Percentiles rank a stretch among this genome's conserved stretches.
phyloP scores from a whole-genome alignment of 1,284 basidiomycete genomes.

The Ceratobasidium sp. region DNA sequence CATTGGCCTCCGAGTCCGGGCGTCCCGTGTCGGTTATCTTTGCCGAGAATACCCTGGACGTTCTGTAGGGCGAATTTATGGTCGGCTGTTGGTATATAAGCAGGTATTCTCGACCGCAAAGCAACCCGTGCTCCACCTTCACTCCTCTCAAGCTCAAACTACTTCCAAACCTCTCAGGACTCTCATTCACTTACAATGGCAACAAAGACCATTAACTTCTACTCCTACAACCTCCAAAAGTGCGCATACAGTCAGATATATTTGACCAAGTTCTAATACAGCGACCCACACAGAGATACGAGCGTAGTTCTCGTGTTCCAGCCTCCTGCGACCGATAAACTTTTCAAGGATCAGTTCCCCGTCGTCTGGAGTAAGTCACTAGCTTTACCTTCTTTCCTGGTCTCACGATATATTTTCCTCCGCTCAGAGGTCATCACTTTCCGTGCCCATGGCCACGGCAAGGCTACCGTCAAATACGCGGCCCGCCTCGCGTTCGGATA shows the following conservation, averaged over 20 bases:
- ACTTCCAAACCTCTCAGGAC: too few species aligned
- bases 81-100: background rate
- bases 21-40: too few species aligned
- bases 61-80: background rate
- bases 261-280: background rate
- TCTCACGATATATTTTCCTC: background rate
- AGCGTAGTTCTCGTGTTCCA: constrained; percentile 22
- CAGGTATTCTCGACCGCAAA: too few species aligned
- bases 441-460: too few species aligned
- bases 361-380: constrained; percentile 8
- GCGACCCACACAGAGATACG: background rate
- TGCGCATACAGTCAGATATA: background rate
- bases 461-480: background rate
- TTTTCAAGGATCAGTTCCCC: constrained; percentile 22
- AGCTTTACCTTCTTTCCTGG: too few species aligned
- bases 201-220: too few species aligned
- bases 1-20: too few species aligned
- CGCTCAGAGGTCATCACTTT: constrained; percentile 21
- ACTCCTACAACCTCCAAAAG: constrained; percentile 4
- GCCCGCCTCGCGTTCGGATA: constrained; percentile 33
- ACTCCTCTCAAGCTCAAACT: too few species aligned
- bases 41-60: too few species aligned
- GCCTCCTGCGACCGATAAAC: constrained; percentile 2
- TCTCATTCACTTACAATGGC: too few species aligned
- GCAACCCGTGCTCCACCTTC: background rate